A percentile compares a stretch with the other conserved stretches of the same genome.
Evolutionary conservation across 306 rosid species (phyloP).

Genomic region (Cicer pinnatifidum): DNA sequence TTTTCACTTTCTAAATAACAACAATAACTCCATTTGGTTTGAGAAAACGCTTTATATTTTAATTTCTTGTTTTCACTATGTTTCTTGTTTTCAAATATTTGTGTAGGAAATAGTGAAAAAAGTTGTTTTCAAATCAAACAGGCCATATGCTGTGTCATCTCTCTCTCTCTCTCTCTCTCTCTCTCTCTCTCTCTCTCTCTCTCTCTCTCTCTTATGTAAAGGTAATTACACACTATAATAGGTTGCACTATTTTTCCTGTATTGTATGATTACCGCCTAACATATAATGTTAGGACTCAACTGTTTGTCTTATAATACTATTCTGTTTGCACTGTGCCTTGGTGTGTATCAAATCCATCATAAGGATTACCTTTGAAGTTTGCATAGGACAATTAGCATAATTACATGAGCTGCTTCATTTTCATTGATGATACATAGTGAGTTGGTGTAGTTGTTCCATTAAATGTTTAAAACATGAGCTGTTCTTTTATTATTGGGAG

Average conservation of each 20-base stretch:
- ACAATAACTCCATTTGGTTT: background rate
- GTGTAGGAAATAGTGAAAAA: background rate
- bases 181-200: no score
- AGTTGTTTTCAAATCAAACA: background rate
- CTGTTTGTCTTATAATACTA: background rate
- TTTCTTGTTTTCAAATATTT: background rate
- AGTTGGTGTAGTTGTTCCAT: slow-evolving; percentile 37
- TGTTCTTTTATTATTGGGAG: slow-evolving; percentile 41
- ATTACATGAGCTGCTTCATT: slow-evolving; percentile 35
- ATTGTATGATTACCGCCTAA: background rate
- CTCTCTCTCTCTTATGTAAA: no score
- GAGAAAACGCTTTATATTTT: background rate
- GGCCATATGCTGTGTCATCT: background rate
- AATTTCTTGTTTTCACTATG: background rate
- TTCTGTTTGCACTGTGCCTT: background rate
- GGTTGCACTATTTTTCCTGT: background rate
- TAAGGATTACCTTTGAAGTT: slow-evolving; percentile 24
- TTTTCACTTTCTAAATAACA: slow-evolving; percentile 7
- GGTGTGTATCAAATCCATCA: background rate
- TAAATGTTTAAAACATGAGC: slow-evolving; percentile 27
- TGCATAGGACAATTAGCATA: background rate
- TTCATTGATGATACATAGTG: slow-evolving; percentile 14
- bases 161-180: no score
- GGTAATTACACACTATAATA: background rate
- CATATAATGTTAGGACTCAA: background rate